Conservation (phyloP, 139 green algal species). For the Closterium sp. region DNA sequence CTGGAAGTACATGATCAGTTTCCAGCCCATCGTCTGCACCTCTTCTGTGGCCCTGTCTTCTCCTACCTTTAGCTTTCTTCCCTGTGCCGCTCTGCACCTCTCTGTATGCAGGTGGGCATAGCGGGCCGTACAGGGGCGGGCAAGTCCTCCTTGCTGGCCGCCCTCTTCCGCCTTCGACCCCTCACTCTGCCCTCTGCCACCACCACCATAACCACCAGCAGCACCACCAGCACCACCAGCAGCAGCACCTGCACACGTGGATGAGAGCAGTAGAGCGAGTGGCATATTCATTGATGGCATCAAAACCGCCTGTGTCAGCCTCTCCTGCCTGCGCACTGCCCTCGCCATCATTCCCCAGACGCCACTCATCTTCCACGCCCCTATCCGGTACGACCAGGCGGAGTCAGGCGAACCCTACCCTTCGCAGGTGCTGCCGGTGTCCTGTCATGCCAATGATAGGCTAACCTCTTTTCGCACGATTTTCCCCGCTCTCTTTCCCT, state of each 20-base stretch:
- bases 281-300: too few species aligned
- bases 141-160: slow-evolving; percentile 70
- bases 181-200: slow-evolving; percentile 6
- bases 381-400: slow-evolving; percentile 58
- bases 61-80: too few species aligned
- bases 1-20: too few species aligned
- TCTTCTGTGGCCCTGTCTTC: too few species aligned
- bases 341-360: slow-evolving; percentile 69
- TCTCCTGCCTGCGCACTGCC: too few species aligned
- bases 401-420: neutral
- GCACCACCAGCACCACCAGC: neutral
- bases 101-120: slow-evolving; percentile 57
- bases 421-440: neutral
- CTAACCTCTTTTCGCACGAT: neutral
- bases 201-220: neutral
- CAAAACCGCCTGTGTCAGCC: too few species aligned
- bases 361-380: slow-evolving; percentile 89
- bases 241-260: too few species aligned
- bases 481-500: neutral
- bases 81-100: neutral
- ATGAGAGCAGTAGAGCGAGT: too few species aligned
- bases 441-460: neutral
- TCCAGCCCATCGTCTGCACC: too few species aligned
- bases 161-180: slow-evolving; percentile 71
- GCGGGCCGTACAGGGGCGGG: slow-evolving; percentile 72